A percentile compares a stretch with the other conserved stretches of the same genome.
Conservation (phyloP, 805 yeast genomes). For the Nakazawaea siamensis region DNA sequence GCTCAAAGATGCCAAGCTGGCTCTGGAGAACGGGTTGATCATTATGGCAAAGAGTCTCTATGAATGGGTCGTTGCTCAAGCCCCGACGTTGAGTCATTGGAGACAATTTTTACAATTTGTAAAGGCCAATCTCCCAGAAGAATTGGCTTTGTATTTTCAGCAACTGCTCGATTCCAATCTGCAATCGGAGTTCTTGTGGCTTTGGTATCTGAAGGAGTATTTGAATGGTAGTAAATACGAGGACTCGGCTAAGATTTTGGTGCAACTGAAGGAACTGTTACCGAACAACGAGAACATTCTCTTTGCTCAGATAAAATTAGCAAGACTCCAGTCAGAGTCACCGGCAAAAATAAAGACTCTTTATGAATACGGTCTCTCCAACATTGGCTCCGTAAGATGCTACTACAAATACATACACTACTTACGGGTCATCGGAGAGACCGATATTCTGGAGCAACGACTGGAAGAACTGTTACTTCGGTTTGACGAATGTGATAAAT, state of each 20-base stretch:
- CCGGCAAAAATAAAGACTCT: slow-evolving; percentile 26
- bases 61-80: slow-evolving; percentile 33
- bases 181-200: slow-evolving; percentile 37
- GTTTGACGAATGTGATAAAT: slow-evolving; percentile 43
- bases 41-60: slow-evolving; percentile 40
- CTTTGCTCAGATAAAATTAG: slow-evolving; percentile 67
- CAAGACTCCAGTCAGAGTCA: slow-evolving; percentile 30
- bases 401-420: slow-evolving; percentile 57
- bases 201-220: slow-evolving; percentile 76
- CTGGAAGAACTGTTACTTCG: slow-evolving; percentile 36
- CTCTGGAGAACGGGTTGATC: slow-evolving; percentile 16
- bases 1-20: slow-evolving; percentile 27
- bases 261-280: slow-evolving; percentile 33
- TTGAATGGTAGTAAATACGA: slow-evolving; percentile 32
- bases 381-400: slow-evolving; percentile 35
- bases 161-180: slow-evolving; percentile 45
- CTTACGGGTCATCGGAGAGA: slow-evolving; percentile 30
- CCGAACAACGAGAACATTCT: slow-evolving; percentile 49
- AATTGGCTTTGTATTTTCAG: slow-evolving; percentile 40
- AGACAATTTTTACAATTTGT: slow-evolving; percentile 30
- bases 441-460: slow-evolving; percentile 29
- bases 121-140: slow-evolving; percentile 20
- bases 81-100: slow-evolving; percentile 46
- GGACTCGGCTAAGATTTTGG: slow-evolving; percentile 46
- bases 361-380: slow-evolving; percentile 29